These are phyloP conservation scores for Lactarius indigo DNA, from an alignment of 768 basidiomycete genomes.

Conservation along the genomic window DNA sequence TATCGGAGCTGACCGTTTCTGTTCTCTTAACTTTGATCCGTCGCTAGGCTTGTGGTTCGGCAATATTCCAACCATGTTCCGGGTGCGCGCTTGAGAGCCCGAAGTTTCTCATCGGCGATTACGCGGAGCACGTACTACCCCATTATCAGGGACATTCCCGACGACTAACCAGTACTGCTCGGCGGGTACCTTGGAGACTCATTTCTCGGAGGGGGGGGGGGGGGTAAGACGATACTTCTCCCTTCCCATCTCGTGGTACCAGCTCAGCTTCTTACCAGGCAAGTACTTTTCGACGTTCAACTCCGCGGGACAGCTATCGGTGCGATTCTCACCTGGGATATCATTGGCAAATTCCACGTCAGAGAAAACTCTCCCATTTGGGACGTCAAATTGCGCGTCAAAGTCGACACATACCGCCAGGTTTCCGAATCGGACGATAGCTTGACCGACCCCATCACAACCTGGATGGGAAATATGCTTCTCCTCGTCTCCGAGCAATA, in stretches of 20 bases:
- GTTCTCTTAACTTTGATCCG: constrained; percentile 21
- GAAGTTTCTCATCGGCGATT: constrained; percentile 5
- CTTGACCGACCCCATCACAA: constrained; percentile 6
- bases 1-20: constrained; percentile 1
- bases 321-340: constrained; percentile 12
- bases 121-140: constrained; percentile 9
- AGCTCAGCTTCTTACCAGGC: background rate
- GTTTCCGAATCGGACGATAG: constrained; percentile 1
- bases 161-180: background rate
- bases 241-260: background rate
- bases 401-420: background rate
- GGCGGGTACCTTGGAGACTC: constrained; percentile 8
- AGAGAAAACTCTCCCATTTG: background rate
- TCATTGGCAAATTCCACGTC: constrained; percentile 9
- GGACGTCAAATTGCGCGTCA: no score
- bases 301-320: constrained; percentile 7
- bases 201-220: constrained; percentile 11
- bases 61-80: constrained; percentile 19
- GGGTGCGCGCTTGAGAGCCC: constrained; percentile 12
- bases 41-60: constrained; percentile 14
- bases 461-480: background rate
- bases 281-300: constrained; percentile 14
- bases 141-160: background rate
- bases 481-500: constrained; percentile 5
- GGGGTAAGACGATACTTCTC: background rate